phyloP scores from a whole-genome alignment of 2,329 filamentous ascomycete genomes.

The Rutstroemia sp. region DNA sequence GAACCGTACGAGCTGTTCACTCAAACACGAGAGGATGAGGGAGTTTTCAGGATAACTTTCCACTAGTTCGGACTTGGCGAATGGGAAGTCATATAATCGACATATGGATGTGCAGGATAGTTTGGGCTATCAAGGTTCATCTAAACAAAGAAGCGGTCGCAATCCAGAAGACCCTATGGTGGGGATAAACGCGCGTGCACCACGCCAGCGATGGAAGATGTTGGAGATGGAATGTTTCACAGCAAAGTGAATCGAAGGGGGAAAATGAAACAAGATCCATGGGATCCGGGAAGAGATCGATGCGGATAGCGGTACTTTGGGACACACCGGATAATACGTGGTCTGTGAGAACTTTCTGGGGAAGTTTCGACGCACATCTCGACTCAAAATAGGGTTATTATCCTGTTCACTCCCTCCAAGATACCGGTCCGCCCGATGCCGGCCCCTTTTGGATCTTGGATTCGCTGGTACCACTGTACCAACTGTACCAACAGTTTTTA shows the following conservation, averaged over 20 bases:
- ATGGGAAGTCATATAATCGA: neutral
- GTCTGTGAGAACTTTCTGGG: neutral
- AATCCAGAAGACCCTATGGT: neutral
- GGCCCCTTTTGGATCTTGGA: neutral
- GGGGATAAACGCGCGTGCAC: constrained; percentile 7
- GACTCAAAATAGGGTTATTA: neutral
- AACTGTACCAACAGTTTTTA: neutral
- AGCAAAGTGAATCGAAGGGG: neutral
- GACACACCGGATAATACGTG: neutral
- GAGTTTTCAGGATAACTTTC: neutral
- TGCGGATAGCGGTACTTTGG: neutral
- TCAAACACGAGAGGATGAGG: neutral
- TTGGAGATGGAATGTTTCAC: constrained; percentile 1
- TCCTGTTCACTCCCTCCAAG: neutral
- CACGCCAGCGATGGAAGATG: neutral
- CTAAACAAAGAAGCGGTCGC: neutral
- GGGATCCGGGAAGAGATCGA: neutral
- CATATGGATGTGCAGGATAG: too few relatives aligned
- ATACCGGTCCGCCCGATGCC: neutral
- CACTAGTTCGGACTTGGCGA: neutral
- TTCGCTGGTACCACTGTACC: neutral
- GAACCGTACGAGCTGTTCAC: neutral
- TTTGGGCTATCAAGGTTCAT: neutral
- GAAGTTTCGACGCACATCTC: neutral
- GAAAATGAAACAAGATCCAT: neutral